Conservation (phyloP, 495 filamentous ascomycete genomes). For the Daldinia concentrica region DNA sequence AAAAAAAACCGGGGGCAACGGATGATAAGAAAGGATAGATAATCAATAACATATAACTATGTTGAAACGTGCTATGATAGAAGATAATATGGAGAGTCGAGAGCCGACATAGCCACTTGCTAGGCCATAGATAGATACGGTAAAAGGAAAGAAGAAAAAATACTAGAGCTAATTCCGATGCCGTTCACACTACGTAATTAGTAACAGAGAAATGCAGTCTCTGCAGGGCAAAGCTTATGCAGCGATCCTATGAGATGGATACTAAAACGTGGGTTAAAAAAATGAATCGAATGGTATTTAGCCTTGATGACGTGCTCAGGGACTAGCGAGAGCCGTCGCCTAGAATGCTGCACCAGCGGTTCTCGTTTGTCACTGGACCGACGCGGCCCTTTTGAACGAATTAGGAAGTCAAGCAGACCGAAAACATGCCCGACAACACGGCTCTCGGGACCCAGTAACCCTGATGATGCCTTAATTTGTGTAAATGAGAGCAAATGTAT, state of each 20-base stretch:
- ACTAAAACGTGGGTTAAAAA: conserved; percentile 27
- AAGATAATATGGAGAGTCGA: neutral
- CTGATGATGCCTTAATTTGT: conserved; percentile 39
- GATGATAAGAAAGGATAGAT: neutral
- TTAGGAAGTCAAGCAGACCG: conserved; percentile 2
- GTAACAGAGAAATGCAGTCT: conserved; percentile 6
- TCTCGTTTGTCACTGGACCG: conserved; percentile 34
- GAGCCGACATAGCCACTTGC: neutral
- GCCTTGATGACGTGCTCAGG: conserved; percentile 59
- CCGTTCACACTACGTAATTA: conserved; percentile 30
- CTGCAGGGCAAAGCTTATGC: neutral
- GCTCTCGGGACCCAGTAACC: conserved; percentile 34
- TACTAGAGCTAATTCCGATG: conserved; percentile 1
- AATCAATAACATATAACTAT: neutral
- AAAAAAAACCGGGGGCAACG: neutral
- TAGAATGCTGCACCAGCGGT: conserved; percentile 19
- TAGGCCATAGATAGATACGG: neutral
- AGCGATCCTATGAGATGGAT: conserved; percentile 8
- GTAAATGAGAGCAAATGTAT: neutral
- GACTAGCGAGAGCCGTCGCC: conserved; percentile 40
- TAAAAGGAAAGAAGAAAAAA: conserved; percentile 1
- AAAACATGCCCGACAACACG: conserved; percentile 11
- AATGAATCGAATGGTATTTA: conserved; percentile 43
- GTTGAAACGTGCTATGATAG: neutral
- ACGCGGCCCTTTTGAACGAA: conserved; percentile 8